These are phyloP conservation scores for Suillus tomentosus DNA, from an alignment of 768 basidiomycete species.

Conservation along the genomic window DNA sequence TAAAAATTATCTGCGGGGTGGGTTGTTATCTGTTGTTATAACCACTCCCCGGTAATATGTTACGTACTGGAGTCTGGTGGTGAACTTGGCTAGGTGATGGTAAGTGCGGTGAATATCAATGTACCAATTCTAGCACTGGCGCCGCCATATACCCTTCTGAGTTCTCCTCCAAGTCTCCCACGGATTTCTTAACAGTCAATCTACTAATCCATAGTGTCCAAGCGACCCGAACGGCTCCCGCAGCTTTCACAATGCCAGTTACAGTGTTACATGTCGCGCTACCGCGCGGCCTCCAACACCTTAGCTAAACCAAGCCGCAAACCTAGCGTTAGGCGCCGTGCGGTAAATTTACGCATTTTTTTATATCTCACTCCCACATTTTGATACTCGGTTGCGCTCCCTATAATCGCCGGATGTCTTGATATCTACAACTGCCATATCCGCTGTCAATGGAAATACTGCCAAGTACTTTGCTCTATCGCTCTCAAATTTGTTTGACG, in stretches of 20 bases:
- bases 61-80: no score
- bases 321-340: conserved; percentile 33
- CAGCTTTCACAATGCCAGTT: conserved; percentile 67
- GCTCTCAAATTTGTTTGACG: neutral
- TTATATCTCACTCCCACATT: neutral
- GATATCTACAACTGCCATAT: conserved; percentile 52
- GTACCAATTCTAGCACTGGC: no score
- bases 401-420: conserved; percentile 66
- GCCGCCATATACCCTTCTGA: neutral
- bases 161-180: neutral
- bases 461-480: neutral
- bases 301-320: neutral
- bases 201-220: no score
- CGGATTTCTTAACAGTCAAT: neutral
- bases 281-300: conserved; percentile 43
- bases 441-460: conserved; percentile 2
- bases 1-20: no score
- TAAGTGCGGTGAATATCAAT: no score
- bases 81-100: no score
- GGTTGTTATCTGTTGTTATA: no score
- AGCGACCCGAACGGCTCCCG: conserved; percentile 29
- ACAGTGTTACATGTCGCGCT: conserved; percentile 51
- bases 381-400: conserved; percentile 25
- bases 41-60: no score
- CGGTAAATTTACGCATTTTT: conserved; percentile 62